Conservation (phyloP, 352 stramenopile species). For the Phytophthora colocasiae region DNA sequence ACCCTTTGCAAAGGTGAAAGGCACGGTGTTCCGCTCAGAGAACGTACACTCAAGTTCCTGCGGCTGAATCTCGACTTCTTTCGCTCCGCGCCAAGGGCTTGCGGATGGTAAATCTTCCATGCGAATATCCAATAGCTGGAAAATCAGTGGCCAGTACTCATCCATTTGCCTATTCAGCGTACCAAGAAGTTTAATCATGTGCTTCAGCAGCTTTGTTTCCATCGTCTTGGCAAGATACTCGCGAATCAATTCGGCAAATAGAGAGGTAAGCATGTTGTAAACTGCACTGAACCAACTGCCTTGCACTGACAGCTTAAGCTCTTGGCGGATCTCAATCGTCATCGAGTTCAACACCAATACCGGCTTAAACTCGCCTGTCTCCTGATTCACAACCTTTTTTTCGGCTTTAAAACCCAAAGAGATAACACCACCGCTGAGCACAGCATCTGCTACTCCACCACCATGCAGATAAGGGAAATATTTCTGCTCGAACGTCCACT, state of each 20-base stretch:
- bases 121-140: slow-evolving; percentile 81
- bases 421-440: slow-evolving; percentile 74
- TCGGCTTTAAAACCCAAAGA: slow-evolving; percentile 86
- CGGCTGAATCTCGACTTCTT: slow-evolving; percentile 73
- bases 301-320: slow-evolving; percentile 84
- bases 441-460: slow-evolving; percentile 74
- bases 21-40: slow-evolving; percentile 48
- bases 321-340: slow-evolving; percentile 83
- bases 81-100: slow-evolving; percentile 81
- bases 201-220: slow-evolving; percentile 80
- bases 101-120: slow-evolving; percentile 80
- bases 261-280: slow-evolving; percentile 82
- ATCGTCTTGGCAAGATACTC: slow-evolving; percentile 89
- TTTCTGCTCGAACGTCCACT: slow-evolving; percentile 90
- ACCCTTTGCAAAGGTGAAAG: slow-evolving; percentile 75
- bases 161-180: slow-evolving; percentile 88
- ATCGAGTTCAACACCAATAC: slow-evolving; percentile 85
- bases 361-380: slow-evolving; percentile 72
- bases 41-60: slow-evolving; percentile 78
- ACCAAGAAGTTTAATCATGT: slow-evolving; percentile 85
- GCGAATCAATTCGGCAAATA: slow-evolving; percentile 81
- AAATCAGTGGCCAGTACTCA: slow-evolving; percentile 86
- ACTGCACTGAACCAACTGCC: slow-evolving; percentile 88
- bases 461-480: slow-evolving; percentile 90
- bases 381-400: slow-evolving; percentile 61